A percentile compares a stretch with the other conserved stretches of the same genome.
Conservation (phyloP, 2,329 filamentous ascomycete genomes). For the Claviceps humidiphila region DNA sequence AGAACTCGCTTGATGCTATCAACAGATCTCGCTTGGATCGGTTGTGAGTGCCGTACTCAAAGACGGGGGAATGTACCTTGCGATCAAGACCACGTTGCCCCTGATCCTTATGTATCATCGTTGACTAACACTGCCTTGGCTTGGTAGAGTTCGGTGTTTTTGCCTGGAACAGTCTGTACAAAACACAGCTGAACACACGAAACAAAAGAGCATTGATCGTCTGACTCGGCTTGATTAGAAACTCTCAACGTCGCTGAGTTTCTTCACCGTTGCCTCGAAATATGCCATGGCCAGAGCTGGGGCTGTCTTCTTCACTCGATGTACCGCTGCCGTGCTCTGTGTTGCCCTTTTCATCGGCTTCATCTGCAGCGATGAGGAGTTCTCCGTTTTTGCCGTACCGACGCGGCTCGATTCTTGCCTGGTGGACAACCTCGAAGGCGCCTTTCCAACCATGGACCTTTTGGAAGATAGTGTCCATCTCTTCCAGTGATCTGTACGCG, state of each 20-base stretch:
- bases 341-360: conserved; percentile 24
- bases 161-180: too few species aligned
- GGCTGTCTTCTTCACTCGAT: conserved; percentile 15
- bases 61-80: neutral
- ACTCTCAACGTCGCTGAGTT: conserved; percentile 13
- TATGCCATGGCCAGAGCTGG: conserved; percentile 12
- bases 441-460: conserved; percentile 33
- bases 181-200: neutral
- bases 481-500: conserved; percentile 48
- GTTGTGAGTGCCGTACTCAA: neutral
- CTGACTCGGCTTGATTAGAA: neutral
- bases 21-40: neutral
- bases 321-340: conserved; percentile 16
- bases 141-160: too few species aligned
- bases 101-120: neutral
- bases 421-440: conserved; percentile 22
- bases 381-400: conserved; percentile 48
- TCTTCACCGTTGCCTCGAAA: conserved; percentile 22
- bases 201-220: neutral
- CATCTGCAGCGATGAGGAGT: conserved; percentile 34
- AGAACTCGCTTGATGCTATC: neutral
- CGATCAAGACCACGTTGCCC: neutral
- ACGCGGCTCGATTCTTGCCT: conserved; percentile 33
- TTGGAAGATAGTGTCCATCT: conserved; percentile 53
- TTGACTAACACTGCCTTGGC: too few species aligned